Percentiles rank a stretch among this genome's conserved stretches.
These are phyloP conservation scores for Silene vulgaris DNA, from an alignment of 179 eudicot genomes.

Conservation along the genomic window DNA sequence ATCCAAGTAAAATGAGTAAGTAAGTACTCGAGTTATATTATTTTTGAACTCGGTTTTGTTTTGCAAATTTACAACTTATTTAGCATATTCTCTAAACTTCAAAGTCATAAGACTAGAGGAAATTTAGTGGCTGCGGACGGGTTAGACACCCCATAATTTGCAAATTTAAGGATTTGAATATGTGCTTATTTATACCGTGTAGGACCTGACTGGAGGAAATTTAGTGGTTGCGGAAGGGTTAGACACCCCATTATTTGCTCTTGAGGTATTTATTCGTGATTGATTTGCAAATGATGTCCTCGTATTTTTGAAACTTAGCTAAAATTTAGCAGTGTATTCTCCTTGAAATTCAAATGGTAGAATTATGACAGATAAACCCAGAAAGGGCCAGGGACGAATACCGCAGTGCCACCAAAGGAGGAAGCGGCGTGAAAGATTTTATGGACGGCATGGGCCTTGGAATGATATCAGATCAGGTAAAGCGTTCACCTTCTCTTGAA, in stretches of 20 bases:
- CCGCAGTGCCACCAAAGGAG: slow-evolving; percentile 63
- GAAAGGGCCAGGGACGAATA: slow-evolving; percentile 93
- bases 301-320: neutral
- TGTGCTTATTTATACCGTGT: slow-evolving; percentile 14
- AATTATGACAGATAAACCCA: slow-evolving; percentile 73
- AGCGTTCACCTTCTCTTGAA: neutral
- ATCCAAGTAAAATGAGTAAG: too few species aligned
- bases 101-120: too few species aligned
- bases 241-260: slow-evolving; percentile 78
- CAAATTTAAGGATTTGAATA: neutral
- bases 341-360: slow-evolving; percentile 22
- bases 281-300: slow-evolving; percentile 6
- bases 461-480: slow-evolving; percentile 82
- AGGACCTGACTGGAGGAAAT: slow-evolving; percentile 89
- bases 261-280: slow-evolving; percentile 50
- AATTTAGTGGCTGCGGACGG: too few species aligned
- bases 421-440: slow-evolving; percentile 81
- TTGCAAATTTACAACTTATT: too few species aligned
- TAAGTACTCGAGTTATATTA: too few species aligned
- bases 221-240: slow-evolving; percentile 91
- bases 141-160: too few species aligned
- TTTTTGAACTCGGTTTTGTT: too few species aligned
- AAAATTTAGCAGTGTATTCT: neutral
- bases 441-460: slow-evolving; percentile 99
- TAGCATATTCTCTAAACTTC: too few species aligned